Base-by-base conservation (phyloP, 2,329 filamentous ascomycete genomes). In the Drechmeria coniospora region DNA sequence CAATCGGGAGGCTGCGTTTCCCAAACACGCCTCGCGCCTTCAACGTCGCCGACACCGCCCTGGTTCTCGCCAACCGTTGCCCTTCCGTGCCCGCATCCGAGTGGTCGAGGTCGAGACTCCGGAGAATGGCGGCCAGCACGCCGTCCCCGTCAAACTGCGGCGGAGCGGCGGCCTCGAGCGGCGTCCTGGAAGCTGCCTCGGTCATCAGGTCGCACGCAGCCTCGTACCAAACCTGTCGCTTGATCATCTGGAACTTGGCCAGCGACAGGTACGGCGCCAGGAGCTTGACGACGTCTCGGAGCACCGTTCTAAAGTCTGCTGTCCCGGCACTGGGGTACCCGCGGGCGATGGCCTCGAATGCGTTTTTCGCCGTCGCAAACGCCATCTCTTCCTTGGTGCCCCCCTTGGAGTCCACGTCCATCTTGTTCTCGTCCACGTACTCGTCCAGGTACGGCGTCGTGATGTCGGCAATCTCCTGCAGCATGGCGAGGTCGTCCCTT, bases 401-500 rank as follows among this genome's bases (percentile, higher is more conserved):
- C 23, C 74, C 72, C 19, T 31, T 38, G 13, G 60, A 61, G 43
- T 79, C 75, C 14, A 79, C 55, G 12, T 83, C 78, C 77, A 83
- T 83, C 31, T 63, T 62, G 35, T 77, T 70, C 25, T 69, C 68
- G 18, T 65, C 63, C 9, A 38, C 52, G 4, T 67, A 40, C 16
- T 73, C 65, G 23, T 75, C 69, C 19, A 92, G 50, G 25, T 75
- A 56, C 1, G 70, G 66, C 16, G 55, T 58, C 9, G 80, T 69
- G 28, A 92, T 68, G 5, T 61, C 61, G 4, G 68, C 59, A 4
- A 79, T 74, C 15, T 80, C 71, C 4, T 65, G 56, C 40, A 79
- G 71, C 51, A 92, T 59, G 39, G 84, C 70, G 11, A 82, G 45
- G 42, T 86, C 78, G 15, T 65, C 62, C 25, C 79, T 65, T 10